Base-by-base conservation (phyloP, 306 rosid species). In the Senna siamea region DNA sequence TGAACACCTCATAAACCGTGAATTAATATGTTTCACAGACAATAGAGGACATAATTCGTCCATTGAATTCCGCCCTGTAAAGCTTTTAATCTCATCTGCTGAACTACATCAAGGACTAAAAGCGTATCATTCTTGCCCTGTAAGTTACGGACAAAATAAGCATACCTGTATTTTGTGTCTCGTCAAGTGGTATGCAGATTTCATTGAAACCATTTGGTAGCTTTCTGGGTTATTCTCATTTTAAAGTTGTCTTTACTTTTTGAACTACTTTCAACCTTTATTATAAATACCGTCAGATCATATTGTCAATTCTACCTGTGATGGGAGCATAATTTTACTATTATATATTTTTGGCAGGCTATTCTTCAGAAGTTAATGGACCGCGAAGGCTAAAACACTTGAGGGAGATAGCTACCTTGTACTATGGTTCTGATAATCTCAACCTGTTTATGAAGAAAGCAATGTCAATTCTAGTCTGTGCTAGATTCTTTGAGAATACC, bases 1-100 rank as follows among this genome's bases (percentile, higher is more conserved):
- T 83, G 95, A 94, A 80, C 97, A 91, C 78, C 98, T 94, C 72
- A 76, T 89, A 48, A 85, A 80, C 58, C 85, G 93, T 22, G 94
- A 87, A 79, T 51, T 94, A 43, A 84, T 94, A 80, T 79, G 90
- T 75, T 91, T 88, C 82, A 22, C 92, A 2, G 97, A 91, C 85
- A 89, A 66, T 68, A 87, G 91, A 77, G 96, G 87, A 66, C 85
- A 87, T 13, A 85, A 78, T 72, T 91, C 80, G 50, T 85, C 95
- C 9, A 66, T 89, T 35, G 96, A 89, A 68, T 94, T 84, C 54
- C 90, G 90, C 66, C 86, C 96, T 10, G 96, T 84, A 37, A 89
- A 91, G 88, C 93, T 91, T 78, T 48, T 91, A 78, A 78, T 91
- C 76, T 80, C 93, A 40, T 48, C 80, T 30, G 77, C 84, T 48